A percentile compares a stretch with the other conserved stretches of the same genome.
These are phyloP conservation scores for Oemleria cerasiformis DNA, from an alignment of 306 rosid genomes.

Conservation along the genomic window DNA sequence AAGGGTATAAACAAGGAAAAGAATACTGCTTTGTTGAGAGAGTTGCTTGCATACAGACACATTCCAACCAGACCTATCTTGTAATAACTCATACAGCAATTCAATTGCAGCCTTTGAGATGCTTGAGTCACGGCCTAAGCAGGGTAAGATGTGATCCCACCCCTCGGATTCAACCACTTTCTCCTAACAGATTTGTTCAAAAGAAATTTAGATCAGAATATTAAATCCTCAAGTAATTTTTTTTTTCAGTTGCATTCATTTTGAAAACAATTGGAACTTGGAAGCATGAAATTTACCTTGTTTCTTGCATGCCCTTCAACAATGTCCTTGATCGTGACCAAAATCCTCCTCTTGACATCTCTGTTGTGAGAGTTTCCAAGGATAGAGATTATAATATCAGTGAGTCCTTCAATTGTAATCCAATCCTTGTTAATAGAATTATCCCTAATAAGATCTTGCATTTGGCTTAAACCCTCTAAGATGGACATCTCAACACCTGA, in stretches of 20 bases:
- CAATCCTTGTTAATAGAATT: conserved; percentile 80
- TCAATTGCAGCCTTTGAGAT: conserved; percentile 62
- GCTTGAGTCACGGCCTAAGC: conserved; percentile 54
- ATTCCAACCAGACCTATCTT: conserved; percentile 66
- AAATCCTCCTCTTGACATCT: conserved; percentile 52
- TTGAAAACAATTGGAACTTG: too few relatives aligned
- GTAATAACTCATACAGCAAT: conserved; percentile 61
- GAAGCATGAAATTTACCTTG: conserved; percentile 42
- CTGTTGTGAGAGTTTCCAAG: conserved; percentile 45
- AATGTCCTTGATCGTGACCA: conserved; percentile 58
- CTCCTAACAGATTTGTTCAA: conserved; percentile 41
- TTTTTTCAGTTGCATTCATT: not conserved
- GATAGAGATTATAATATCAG: conserved; percentile 46
- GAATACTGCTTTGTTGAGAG: conserved; percentile 44
- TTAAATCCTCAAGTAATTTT: not conserved
- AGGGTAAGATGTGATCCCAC: conserved; percentile 59
- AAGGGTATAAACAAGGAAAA: conserved; percentile 49
- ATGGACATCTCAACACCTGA: conserved; percentile 32
- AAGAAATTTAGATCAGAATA: conserved; percentile 14
- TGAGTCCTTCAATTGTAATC: conserved; percentile 62
- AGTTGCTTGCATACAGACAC: conserved; percentile 54
- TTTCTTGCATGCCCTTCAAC: conserved; percentile 73
- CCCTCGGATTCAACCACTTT: conserved; percentile 52
- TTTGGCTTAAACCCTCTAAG: conserved; percentile 48
- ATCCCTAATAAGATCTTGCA: conserved; percentile 57